These are phyloP conservation scores for Obelidium mucronatum DNA, from an alignment of 192 early-diverging fungal species.

Conservation along the genomic window DNA sequence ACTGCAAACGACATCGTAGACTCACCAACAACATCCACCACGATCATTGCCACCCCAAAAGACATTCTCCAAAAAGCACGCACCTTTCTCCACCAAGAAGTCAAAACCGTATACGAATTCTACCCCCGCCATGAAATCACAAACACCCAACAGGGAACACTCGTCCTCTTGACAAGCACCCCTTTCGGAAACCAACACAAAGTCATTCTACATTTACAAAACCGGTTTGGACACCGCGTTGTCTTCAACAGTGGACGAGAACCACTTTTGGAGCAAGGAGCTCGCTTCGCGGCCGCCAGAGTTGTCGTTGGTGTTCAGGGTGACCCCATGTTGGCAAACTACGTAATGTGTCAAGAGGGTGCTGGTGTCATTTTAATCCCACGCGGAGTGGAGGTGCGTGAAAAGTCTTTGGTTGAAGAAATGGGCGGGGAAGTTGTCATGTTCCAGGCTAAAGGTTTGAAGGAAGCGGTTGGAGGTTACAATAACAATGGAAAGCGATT, in stretches of 20 bases:
- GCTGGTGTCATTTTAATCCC: background rate
- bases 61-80: background rate
- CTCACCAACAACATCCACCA: background rate
- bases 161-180: background rate
- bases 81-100: background rate
- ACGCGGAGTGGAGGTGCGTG: background rate
- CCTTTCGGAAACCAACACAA: conserved; percentile 4
- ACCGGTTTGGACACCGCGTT: conserved; percentile 18
- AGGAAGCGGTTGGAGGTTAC: too few relatives aligned
- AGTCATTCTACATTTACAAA: background rate
- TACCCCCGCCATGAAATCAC: background rate
- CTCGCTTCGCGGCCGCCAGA: conserved; percentile 10
- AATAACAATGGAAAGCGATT: too few relatives aligned
- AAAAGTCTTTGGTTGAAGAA: too few relatives aligned
- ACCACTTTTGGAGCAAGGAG: conserved; percentile 2
- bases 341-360: conserved; percentile 2
- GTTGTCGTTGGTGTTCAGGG: conserved; percentile 29
- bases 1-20: too few relatives aligned
- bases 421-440: too few relatives aligned
- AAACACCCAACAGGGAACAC: background rate
- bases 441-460: too few relatives aligned
- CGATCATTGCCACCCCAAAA: background rate
- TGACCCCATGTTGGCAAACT: conserved; percentile 12
- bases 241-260: conserved; percentile 7
- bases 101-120: background rate